Base-by-base conservation (phyloP, 2,329 filamentous ascomycete genomes). In the Arthrinium phaeospermum region DNA sequence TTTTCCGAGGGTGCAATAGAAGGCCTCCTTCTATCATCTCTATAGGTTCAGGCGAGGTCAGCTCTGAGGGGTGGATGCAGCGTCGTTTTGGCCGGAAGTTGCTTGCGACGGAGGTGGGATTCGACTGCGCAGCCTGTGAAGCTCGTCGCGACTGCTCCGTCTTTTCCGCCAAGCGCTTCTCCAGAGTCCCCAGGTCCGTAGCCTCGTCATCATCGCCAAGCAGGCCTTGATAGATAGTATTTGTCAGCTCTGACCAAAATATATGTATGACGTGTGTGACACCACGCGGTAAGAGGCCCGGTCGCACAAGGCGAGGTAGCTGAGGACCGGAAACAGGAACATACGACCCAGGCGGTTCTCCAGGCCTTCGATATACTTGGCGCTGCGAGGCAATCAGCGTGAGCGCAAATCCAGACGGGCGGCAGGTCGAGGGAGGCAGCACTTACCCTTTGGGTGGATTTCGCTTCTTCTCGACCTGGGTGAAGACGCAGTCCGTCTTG, bases 401-500 rank as follows among this genome's bases (percentile, higher is more conserved):
- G 47, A 70, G 67, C 67, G 45, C 57, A 34, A 12, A 46, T 24
- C 57, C 30, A 49, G 5, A 10, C 34, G 34, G 34, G 47, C 5
- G 6, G 75, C 64, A 44, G n/a, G 57, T 41, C 19, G 72, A 45
- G 12, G 47, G 68, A 45, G 47, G 69, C 30, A 70, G 37, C 41
- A 72, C 89, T 76, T 88, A 97, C 95, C 96, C 96, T 87, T 98
- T 99, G 0, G 96, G 96, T 70, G 96, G 96, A 82, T 93, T 96
- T 73, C 96, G 90, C 88, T 99, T 99, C 91, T 99, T 99, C 86
- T 99, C 96, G 49, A 98, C 95, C 81, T 98, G 95, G 0, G 96
- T 98, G 81, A 98, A 98, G 77, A 98, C 90, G 82, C 96, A 99
- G 78, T 98, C 95, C 6, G 95, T 98, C 87, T 98, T 98, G 87